These are phyloP conservation scores for Euphrasia confusa DNA, from an alignment of 257 asterid species.

Conservation along the genomic window DNA sequence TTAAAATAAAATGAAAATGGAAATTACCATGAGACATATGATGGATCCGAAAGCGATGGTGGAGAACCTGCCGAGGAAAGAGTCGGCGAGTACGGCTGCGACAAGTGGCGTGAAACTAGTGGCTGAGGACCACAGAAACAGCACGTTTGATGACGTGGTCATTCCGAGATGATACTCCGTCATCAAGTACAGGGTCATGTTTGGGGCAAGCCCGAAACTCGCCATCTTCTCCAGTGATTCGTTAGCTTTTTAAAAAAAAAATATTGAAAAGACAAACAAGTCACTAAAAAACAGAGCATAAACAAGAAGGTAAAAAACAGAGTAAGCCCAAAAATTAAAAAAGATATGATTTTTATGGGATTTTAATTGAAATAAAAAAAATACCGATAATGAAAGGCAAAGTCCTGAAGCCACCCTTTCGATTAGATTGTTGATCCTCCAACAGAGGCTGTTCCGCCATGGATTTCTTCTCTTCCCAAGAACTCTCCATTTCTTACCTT, in stretches of 20 bases:
- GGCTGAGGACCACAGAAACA: slow-evolving; percentile 63
- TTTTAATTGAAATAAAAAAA: not conserved
- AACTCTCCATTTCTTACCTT: not conserved
- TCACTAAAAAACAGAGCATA: not conserved
- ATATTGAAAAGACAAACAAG: slow-evolving; percentile 14
- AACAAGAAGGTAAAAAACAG: slow-evolving; percentile 4
- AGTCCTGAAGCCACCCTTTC: slow-evolving; percentile 72
- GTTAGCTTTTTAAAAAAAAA: slow-evolving; percentile 31
- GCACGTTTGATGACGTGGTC: slow-evolving; percentile 42
- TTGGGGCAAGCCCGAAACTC: slow-evolving; percentile 45
- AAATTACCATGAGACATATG: slow-evolving; percentile 48
- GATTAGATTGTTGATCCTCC: slow-evolving; percentile 16
- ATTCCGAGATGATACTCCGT: slow-evolving; percentile 51
- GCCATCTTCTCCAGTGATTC: slow-evolving; percentile 62
- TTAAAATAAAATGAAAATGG: not conserved
- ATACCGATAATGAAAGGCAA: slow-evolving; percentile 68
- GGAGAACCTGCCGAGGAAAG: slow-evolving; percentile 51
- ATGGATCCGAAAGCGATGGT: slow-evolving; percentile 58
- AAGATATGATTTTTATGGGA: slow-evolving; percentile 4
- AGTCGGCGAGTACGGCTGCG: slow-evolving; percentile 63
- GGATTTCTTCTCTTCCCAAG: not conserved
- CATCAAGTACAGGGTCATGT: slow-evolving; percentile 60
- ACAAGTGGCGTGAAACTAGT: slow-evolving; percentile 49
- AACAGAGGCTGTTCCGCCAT: slow-evolving; percentile 33
- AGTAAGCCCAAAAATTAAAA: not conserved